Base-by-base conservation (phyloP, 2,329 filamentous ascomycete species). In the Zasmidium citrigriseum region DNA sequence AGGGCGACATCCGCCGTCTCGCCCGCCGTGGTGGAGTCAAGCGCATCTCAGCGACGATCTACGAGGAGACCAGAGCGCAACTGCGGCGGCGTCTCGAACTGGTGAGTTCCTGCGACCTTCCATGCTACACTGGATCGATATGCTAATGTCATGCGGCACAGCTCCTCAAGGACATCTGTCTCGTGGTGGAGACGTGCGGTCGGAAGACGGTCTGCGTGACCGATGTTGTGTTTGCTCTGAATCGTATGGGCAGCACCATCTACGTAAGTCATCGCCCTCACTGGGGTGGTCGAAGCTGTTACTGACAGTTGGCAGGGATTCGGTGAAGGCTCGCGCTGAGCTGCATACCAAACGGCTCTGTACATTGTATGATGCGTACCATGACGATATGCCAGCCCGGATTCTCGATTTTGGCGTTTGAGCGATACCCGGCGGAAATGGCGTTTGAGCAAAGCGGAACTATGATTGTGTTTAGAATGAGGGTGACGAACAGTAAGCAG, bases 21-120 rank as follows among this genome's bases (percentile, higher is more conserved):
- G 90, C 90, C 1, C 84, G 90, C 4, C 85, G 90, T 5, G 90
- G 89, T 1, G 90, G 90, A 0, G 87, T 93, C 0, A 92, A 92
- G 70, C 80, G 89, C 0, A 91, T 93, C 9, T 87, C 86, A 0
- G 82, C 70, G 0, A 63, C 47, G 0, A 87, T 92, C 2, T 93
- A 93, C 66, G 78, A 86, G 0, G 86, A 89, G 0, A 72, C 81
- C 0, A 78, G 90, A 0, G 18, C 3, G 0, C 83, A 78, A 0
- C 53, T 93, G 1, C 83, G 80, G 21, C 60, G 84, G 66, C 76
- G 80, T 0, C 73, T 93, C 0, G 64, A 75, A 23, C 27, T 34
- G 73, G 86, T 91, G 76, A 88, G 60, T 89, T 4, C 7, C 18
- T 4, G 34, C 14, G 18, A 29, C 7, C 7, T 29, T 29, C 14